phyloP scores from a whole-genome alignment of 805 yeast genomes.

The Yamadazyma phyllophila region DNA sequence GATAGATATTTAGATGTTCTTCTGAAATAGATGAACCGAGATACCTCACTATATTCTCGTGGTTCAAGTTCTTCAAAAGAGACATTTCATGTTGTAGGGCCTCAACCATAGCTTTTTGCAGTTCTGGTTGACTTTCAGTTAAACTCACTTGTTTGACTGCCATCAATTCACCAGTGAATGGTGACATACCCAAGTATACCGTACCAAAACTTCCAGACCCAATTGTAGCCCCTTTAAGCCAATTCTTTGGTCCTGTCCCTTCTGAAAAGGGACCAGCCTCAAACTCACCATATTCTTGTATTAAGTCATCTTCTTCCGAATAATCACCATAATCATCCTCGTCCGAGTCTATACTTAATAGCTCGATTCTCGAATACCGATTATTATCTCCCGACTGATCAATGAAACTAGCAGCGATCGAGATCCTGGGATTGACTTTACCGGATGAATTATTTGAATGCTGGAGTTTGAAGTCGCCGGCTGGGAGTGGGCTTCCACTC shows the following conservation, averaged over 20 bases:
- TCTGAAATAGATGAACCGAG: slow-evolving; percentile 82
- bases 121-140: slow-evolving; percentile 41
- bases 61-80: slow-evolving; percentile 74
- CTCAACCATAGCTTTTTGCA: slow-evolving; percentile 57
- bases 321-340: slow-evolving; percentile 36
- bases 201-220: slow-evolving; percentile 96
- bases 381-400: slow-evolving; percentile 23
- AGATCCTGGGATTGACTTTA: slow-evolving; percentile 18
- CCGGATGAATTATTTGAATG: not conserved
- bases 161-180: slow-evolving; percentile 91
- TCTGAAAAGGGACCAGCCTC: slow-evolving; percentile 12
- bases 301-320: slow-evolving; percentile 41
- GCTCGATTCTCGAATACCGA: slow-evolving; percentile 46
- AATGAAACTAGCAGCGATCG: slow-evolving; percentile 30
- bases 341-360: slow-evolving; percentile 41
- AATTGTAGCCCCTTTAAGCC: slow-evolving; percentile 91
- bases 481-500: slow-evolving; percentile 9
- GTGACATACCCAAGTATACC: slow-evolving; percentile 88
- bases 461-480: slow-evolving; percentile 15
- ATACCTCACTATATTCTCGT: slow-evolving; percentile 89
- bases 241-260: slow-evolving; percentile 55
- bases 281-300: slow-evolving; percentile 23
- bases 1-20: slow-evolving; percentile 70
- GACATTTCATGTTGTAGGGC: slow-evolving; percentile 82
- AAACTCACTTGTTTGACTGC: slow-evolving; percentile 93